Conservation (phyloP, 1,139 yeast genomes). For the Yamadazyma jaroonii region DNA sequence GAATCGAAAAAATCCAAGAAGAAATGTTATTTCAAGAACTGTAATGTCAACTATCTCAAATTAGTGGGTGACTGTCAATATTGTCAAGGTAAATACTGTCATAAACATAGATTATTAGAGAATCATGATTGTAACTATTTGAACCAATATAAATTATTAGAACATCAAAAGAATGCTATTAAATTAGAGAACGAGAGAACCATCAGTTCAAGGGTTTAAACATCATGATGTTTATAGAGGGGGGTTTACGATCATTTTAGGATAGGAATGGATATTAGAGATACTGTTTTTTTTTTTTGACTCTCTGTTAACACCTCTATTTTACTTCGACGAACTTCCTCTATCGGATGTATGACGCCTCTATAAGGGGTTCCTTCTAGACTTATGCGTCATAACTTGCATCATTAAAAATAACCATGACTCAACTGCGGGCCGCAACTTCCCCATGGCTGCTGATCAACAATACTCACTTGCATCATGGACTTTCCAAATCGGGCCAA, state of each 20-base stretch:
- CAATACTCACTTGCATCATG: no score
- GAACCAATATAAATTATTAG: constrained; percentile 75
- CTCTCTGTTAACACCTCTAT: no score
- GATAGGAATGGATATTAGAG: background rate
- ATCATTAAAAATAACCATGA: no score
- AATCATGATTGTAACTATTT: constrained; percentile 80
- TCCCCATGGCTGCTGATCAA: no score
- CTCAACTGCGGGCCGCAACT: no score
- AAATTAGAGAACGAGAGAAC: constrained; percentile 45
- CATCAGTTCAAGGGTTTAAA: constrained; percentile 20
- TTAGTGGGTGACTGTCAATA: constrained; percentile 88
- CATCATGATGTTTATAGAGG: background rate
- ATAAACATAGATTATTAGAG: constrained; percentile 82
- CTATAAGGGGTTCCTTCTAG: no score
- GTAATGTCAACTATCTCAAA: constrained; percentile 68
- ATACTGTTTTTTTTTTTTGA: background rate
- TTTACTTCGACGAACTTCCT: no score
- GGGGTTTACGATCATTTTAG: background rate
- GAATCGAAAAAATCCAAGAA: constrained; percentile 46
- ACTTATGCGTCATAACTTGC: no score
- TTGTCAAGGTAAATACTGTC: constrained; percentile 85
- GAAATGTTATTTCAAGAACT: constrained; percentile 60
- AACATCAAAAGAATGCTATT: constrained; percentile 50
- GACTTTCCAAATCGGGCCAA: no score
- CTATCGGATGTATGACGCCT: no score